These are phyloP conservation scores for Arthrocladium fulminans DNA, from an alignment of 2,329 filamentous ascomycete species.

Conservation along the genomic window DNA sequence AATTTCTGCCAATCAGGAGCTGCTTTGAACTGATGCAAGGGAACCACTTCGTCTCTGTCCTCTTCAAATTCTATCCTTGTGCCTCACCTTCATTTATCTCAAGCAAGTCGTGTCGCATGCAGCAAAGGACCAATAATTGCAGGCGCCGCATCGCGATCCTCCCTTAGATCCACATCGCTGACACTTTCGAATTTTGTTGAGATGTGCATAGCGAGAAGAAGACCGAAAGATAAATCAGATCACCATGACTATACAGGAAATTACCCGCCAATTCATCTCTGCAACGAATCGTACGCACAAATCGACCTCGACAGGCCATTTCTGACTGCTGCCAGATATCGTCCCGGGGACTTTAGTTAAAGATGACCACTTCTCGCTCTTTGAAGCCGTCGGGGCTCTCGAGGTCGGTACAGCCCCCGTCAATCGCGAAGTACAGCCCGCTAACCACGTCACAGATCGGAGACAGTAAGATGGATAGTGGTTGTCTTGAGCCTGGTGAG, in stretches of 20 bases:
- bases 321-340: slow-evolving; percentile 10
- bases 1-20: slow-evolving; percentile 10
- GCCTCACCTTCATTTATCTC: background rate
- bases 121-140: background rate
- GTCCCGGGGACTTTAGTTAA: slow-evolving; percentile 77
- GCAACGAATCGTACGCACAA: slow-evolving; percentile 42
- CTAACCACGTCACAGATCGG: slow-evolving; percentile 61
- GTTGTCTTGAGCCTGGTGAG: slow-evolving; percentile 67
- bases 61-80: background rate
- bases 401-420: slow-evolving; percentile 38
- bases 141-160: background rate
- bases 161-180: background rate
- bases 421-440: background rate
- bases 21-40: background rate
- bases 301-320: slow-evolving; percentile 1
- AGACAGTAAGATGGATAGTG: slow-evolving; percentile 98
- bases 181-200: background rate
- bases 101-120: background rate
- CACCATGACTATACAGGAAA: slow-evolving; percentile 38
- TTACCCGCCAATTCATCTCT: slow-evolving; percentile 47
- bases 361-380: slow-evolving; percentile 88
- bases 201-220: background rate
- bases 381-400: slow-evolving; percentile 76
- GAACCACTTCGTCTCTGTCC: background rate
- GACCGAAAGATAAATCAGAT: background rate